phyloP scores from a whole-genome alignment of 2,329 filamentous ascomycete genomes.

The Onygena corvina region DNA sequence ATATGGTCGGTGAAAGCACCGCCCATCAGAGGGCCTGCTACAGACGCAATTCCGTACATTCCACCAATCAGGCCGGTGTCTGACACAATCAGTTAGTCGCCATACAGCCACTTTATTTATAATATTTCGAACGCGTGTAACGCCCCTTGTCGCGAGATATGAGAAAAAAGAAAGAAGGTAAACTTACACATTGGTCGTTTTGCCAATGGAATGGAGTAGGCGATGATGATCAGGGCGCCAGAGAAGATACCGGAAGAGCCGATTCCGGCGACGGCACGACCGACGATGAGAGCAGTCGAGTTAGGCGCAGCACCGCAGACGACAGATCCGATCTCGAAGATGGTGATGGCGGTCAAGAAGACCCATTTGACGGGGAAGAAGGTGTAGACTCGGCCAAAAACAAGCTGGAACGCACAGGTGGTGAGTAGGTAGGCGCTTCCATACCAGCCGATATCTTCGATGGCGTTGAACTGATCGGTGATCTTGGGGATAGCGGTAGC shows the following conservation, averaged over 20 bases:
- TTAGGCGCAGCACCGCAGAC: slow-evolving; percentile 30
- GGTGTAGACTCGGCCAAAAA: slow-evolving; percentile 35
- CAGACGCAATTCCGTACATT: slow-evolving; percentile 16
- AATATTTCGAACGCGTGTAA: too few species aligned
- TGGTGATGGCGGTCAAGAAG: slow-evolving; percentile 27
- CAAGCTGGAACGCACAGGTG: slow-evolving; percentile 31
- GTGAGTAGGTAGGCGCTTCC: slow-evolving; percentile 36
- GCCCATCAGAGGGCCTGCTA: slow-evolving; percentile 22
- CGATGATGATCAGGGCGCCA: slow-evolving; percentile 25
- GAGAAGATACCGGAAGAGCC: slow-evolving; percentile 30
- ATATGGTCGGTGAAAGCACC: slow-evolving; percentile 34
- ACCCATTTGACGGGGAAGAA: slow-evolving; percentile 36
- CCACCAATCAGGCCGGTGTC: slow-evolving; percentile 14
- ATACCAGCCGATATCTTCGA: slow-evolving; percentile 40
- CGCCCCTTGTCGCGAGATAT: too few species aligned
- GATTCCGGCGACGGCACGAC: slow-evolving; percentile 33
- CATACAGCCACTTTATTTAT: slow-evolving; percentile 19
- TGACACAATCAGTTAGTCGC: not conserved
- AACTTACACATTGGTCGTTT: slow-evolving; percentile 15
- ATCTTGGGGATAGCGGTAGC: slow-evolving; percentile 39
- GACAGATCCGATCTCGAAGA: slow-evolving; percentile 35
- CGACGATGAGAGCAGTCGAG: slow-evolving; percentile 30
- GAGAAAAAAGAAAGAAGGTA: slow-evolving; percentile 30
- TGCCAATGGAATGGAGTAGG: slow-evolving; percentile 13
- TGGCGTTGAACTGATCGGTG: slow-evolving; percentile 37